Evolutionary conservation across 2,329 filamentous ascomycete genomes (phyloP), one percentile per base, ranked within the genome.

Genomic region (Fusarium sp.): DNA sequence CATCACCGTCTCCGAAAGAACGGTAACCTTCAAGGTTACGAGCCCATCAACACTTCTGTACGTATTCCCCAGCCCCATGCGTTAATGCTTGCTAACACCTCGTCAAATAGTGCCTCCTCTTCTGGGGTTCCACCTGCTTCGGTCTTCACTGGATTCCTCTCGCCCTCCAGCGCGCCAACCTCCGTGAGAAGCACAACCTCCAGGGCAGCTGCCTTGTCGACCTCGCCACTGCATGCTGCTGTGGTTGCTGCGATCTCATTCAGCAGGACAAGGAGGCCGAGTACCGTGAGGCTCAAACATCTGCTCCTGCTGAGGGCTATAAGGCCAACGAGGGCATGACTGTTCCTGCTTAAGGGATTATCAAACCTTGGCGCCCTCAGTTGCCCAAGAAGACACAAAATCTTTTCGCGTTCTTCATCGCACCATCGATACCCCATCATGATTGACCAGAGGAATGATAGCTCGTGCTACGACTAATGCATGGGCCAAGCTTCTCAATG

Each of bases 231-330:
- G 79, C 84, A 4, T 86, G 80, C 80, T 86, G 84, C 80, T 86
- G 84, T 71, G 79, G 78, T 27, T 80, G 82, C 78, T 87, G 85
- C 77, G 78, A 80, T 49, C 75, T 86, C 29, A 79, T 84, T 56
- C 85, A 86, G 82, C 76, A 81, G 67, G 84, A 86, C 42, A 86
- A 86, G 82, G 85, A 87, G 78, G 80, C 80, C 5, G 79, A 78
- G 54, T 73, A 81, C 65, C 82, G 80, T 18, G 83, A 83, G 72
- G 58, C 73, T 18, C 70, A 75, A 41, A 33, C 39, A 15, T 42
- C 56, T 18, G 56, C 57, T 11, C 46, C 55, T 13, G 42, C 57
- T 4, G 59, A 76, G 46, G 75, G 71, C 31, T 77, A 77, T 42
- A 77, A 75, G 61, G 25, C 63, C 49, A 74, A 71, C 22, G 75